Base-by-base conservation (phyloP, 495 filamentous ascomycete genomes). In the Xylona heveae region DNA sequence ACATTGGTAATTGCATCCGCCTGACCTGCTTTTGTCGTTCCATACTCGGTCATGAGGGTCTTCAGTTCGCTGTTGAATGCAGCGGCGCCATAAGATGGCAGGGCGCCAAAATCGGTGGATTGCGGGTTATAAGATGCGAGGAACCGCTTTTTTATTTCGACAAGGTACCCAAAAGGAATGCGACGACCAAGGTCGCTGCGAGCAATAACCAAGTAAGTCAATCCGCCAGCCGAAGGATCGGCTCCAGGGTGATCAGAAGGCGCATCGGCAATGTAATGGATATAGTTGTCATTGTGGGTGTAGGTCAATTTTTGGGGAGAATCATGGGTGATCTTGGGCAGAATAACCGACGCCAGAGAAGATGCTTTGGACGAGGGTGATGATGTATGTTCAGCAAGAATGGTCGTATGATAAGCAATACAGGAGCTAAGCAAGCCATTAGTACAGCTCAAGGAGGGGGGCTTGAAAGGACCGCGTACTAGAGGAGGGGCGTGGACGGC, bases 401-500 rank as follows among this genome's bases (percentile, higher is more conserved):
- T 93, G 24, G 85, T 94, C 34, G 71, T 74, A 43, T 81, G 68
- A 55, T 91, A 68, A 20, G 84, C 78, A 43, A 94, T 84, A 59
- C 83, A 92, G 45, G 82, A 68, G 59, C 82, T 92, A 49, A 2
- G 24, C 13, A 30, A 12, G 31, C 10, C 3, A 25, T 28, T 13
- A 17, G 28, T 18, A 12, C 8, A 8, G 14, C 9, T 3, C 5
- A 24, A 25, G 17, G 16, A 8, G 10, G 6, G 8, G 5, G n/a
- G 16, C 12, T 10, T 10, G 23, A 10, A 16, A 12, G 13, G 9
- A 24, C n/a, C n/a, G n/a, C 36, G 9, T 33, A 90, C 46, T 95
- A 94, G 31, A 93, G 84, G 77, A 94, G 19, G 79, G 3, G 82
- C 88, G 23, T 92, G 83, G 4, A 81, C 82, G 41, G 93, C 76